Conservation (phyloP, 2,329 filamentous ascomycete species). For the Apiospora pterosperma region DNA sequence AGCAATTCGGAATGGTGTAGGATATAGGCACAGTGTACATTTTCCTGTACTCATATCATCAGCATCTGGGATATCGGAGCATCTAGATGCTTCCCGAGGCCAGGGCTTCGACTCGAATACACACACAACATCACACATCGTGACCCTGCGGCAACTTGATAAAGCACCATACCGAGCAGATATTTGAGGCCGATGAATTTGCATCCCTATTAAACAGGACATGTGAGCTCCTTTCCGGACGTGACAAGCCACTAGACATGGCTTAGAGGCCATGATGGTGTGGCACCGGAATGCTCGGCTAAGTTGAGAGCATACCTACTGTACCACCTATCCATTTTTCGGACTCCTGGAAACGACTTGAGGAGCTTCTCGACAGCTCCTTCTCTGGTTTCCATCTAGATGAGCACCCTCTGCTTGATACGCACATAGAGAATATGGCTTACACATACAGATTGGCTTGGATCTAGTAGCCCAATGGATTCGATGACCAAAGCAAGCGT, state of each 20-base stretch:
- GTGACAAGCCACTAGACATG: not conserved
- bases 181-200: too few relatives aligned
- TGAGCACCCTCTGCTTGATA: too few relatives aligned
- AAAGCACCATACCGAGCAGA: not conserved
- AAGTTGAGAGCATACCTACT: too few relatives aligned
- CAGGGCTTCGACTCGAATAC: not conserved
- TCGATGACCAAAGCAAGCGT: too few relatives aligned
- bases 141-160: not conserved
- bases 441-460: too few relatives aligned
- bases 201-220: not conserved
- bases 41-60: not conserved
- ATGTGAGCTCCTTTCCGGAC: not conserved
- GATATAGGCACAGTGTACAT: not conserved
- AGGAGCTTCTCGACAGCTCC: not conserved
- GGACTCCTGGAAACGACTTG: too few relatives aligned
- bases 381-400: not conserved
- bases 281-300: too few relatives aligned
- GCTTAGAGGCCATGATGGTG: not conserved
- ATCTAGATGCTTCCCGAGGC: not conserved
- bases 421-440: too few relatives aligned
- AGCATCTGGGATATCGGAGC: not conserved
- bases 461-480: too few relatives aligned
- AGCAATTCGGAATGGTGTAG: not conserved
- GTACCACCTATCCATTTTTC: too few relatives aligned
- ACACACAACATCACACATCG: not conserved